Conservation (phyloP, 75 land plant species). For the Cryptomeria japonica region DNA sequence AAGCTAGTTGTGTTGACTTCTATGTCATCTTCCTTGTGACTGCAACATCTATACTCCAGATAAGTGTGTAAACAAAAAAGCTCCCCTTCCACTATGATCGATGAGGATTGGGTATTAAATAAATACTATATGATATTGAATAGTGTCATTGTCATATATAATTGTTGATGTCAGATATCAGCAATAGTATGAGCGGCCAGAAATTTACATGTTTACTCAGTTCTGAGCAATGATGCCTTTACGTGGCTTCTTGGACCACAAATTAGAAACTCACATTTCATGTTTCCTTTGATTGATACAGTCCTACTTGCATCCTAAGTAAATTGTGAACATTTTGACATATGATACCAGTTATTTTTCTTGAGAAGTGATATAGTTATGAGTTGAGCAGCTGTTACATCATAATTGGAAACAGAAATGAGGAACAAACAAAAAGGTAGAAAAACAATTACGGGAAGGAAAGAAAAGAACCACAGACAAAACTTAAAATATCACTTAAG, state of each 20-base stretch:
- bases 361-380: not conserved
- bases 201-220: not conserved
- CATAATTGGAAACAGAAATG: not conserved
- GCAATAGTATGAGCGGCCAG: not conserved
- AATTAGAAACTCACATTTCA: not conserved
- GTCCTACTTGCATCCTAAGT: not conserved
- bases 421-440: not conserved
- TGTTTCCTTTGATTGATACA: not conserved
- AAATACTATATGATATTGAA: not conserved
- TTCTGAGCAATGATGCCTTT: not conserved
- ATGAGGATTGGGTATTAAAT: not conserved
- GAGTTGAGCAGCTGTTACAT: not conserved
- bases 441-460: not conserved
- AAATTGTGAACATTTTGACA: not conserved
- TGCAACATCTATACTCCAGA: too few relatives aligned
- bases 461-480: not conserved
- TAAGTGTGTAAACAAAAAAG: not conserved
- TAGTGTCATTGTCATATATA: not conserved
- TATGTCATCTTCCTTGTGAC: too few relatives aligned
- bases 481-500: not conserved
- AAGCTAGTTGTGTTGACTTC: too few relatives aligned
- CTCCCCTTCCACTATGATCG: not conserved
- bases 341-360: not conserved
- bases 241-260: not conserved
- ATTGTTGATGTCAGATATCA: not conserved